These are phyloP conservation scores for Hamamelis virginiana DNA, from an alignment of 164 flowering plant genomes.

Conservation along the genomic window DNA sequence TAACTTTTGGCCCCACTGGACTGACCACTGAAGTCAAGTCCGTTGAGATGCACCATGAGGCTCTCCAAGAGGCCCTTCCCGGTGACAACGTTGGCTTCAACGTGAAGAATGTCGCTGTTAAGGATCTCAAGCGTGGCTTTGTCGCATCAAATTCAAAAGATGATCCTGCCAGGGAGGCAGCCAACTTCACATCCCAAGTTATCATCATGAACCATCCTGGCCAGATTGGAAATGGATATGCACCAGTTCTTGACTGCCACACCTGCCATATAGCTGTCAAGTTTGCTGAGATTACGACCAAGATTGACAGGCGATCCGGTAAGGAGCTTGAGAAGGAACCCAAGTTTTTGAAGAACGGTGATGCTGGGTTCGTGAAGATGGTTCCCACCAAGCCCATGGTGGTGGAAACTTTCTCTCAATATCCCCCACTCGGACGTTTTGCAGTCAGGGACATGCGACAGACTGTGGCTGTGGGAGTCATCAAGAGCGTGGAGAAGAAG, in stretches of 20 bases:
- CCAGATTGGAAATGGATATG: constrained; percentile 17
- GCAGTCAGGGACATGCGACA: constrained; percentile 14
- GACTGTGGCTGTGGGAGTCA: constrained; percentile 8
- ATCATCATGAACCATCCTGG: constrained; percentile 15
- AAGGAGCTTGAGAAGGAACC: constrained; percentile 13
- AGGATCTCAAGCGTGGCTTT: constrained; percentile 17
- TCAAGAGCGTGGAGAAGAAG: constrained; percentile 12
- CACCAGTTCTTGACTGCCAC: constrained; percentile 17
- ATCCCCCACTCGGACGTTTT: constrained; percentile 9
- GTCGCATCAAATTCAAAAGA: constrained; percentile 11
- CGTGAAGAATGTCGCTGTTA: constrained; percentile 15
- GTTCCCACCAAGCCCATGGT: constrained; percentile 16
- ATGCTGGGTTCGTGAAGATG: constrained; percentile 19
- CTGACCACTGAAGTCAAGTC: constrained; percentile 14
- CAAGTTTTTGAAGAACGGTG: constrained; percentile 18
- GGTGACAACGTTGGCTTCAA: constrained; percentile 20
- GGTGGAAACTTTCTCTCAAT: constrained; percentile 9
- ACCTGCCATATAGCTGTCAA: constrained; percentile 15
- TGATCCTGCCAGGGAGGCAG: constrained; percentile 13
- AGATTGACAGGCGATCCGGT: constrained; percentile 19
- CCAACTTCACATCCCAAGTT: constrained; percentile 9
- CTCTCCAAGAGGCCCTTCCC: constrained; percentile 8
- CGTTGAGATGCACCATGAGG: constrained; percentile 13
- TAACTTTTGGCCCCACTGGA: constrained; percentile 14
- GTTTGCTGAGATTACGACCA: constrained; percentile 14